Evolutionary conservation across 495 filamentous ascomycete genomes (phyloP).

Genomic region (Trichocladium uniseriatum): DNA sequence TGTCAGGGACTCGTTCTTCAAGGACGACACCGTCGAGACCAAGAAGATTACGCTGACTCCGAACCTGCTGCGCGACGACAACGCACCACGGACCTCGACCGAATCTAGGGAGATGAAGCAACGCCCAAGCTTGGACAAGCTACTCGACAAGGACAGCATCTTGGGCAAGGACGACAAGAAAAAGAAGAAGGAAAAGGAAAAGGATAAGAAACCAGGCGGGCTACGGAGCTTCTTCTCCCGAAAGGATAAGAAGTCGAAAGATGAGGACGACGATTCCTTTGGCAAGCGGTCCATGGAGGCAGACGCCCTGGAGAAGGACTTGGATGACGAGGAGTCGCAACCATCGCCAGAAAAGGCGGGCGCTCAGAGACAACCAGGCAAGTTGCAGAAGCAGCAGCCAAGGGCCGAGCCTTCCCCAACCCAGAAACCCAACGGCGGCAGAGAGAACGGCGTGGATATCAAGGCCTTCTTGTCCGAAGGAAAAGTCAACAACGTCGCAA

Average conservation of each 20-base stretch:
- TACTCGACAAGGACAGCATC: constrained; percentile 41
- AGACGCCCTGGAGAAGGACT: constrained; percentile 34
- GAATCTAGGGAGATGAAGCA: constrained; percentile 55
- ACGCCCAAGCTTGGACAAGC: constrained; percentile 47
- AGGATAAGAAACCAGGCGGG: constrained; percentile 86
- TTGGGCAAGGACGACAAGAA: constrained; percentile 44
- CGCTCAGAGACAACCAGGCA: constrained; percentile 53
- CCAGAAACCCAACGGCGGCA: constrained; percentile 26
- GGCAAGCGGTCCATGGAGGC: constrained; percentile 52
- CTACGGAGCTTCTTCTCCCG: constrained; percentile 92
- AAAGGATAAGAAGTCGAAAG: constrained; percentile 77
- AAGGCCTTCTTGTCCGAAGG: constrained; percentile 29
- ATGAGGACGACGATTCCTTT: constrained; percentile 59
- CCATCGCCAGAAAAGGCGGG: constrained; percentile 27
- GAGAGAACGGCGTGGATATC: constrained; percentile 23
- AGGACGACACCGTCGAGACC: constrained; percentile 87
- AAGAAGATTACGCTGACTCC: constrained; percentile 97
- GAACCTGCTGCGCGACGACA: constrained; percentile 84
- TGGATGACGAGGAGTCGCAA: constrained; percentile 36
- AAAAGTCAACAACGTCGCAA: constrained; percentile 35
- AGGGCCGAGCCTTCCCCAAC: constrained; percentile 46
- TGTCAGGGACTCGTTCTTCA: constrained; percentile 90
- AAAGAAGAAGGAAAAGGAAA: constrained; percentile 70
- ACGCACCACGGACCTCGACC: constrained; percentile 45
- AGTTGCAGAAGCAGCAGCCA: constrained; percentile 63